phyloP scores from a whole-genome alignment of 108 stramenopile genomes.

The Cyclostephanos invisitatus region DNA sequence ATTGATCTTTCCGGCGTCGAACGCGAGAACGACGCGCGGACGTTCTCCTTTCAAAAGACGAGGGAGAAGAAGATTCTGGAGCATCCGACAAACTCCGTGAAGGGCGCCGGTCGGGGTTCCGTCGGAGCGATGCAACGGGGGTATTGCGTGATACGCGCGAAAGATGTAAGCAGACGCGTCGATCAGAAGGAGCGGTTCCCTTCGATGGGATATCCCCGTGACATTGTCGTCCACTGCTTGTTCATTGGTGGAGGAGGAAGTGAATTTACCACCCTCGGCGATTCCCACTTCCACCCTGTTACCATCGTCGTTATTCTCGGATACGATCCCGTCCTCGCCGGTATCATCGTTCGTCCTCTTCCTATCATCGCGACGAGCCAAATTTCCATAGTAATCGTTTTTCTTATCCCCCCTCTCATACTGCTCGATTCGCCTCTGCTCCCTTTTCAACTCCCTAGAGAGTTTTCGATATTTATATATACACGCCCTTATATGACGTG shows the following conservation, averaged over 20 bases:
- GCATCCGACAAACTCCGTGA: slow-evolving; percentile 87
- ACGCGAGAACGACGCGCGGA: slow-evolving; percentile 82
- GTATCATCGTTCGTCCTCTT: slow-evolving; percentile 8
- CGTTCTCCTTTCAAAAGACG: slow-evolving; percentile 59
- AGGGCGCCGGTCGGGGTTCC: slow-evolving; percentile 85
- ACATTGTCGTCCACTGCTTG: neutral
- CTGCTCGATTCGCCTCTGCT: slow-evolving; percentile 49
- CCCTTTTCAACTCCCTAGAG: slow-evolving; percentile 48
- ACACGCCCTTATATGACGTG: neutral
- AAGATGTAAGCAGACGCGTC: slow-evolving; percentile 89
- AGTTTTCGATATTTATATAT: slow-evolving; percentile 45
- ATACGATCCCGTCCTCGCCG: neutral
- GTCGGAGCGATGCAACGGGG: slow-evolving; percentile 81
- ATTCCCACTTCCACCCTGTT: neutral
- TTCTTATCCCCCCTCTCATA: slow-evolving; percentile 36
- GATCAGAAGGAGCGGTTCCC: slow-evolving; percentile 72
- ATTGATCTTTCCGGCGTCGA: slow-evolving; percentile 66
- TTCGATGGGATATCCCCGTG: neutral
- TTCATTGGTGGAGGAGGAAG: neutral
- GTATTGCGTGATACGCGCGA: slow-evolving; percentile 86
- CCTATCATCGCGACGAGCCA: slow-evolving; percentile 23
- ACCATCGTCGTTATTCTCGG: slow-evolving; percentile 6
- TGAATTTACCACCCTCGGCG: slow-evolving; percentile 10
- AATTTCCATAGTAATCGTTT: slow-evolving; percentile 52
- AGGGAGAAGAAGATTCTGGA: slow-evolving; percentile 72